These are phyloP conservation scores for Vaccinium corymbosum DNA, from an alignment of 148 eudicot species.

Conservation along the genomic window DNA sequence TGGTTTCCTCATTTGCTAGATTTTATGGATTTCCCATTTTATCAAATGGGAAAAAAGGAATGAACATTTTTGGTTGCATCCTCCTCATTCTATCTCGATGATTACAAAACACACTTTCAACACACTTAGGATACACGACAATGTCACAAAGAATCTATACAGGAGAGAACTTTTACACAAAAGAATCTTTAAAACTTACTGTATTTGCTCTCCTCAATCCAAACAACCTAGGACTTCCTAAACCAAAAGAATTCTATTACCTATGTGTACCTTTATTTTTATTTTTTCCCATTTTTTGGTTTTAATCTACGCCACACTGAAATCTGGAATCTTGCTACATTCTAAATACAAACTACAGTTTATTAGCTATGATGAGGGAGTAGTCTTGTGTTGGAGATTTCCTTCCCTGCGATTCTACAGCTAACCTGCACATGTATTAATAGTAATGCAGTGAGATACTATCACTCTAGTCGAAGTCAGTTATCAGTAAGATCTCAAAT, in stretches of 20 bases:
- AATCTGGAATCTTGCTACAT: background rate
- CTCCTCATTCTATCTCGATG: background rate
- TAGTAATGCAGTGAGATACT: background rate
- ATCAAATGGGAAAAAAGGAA: background rate
- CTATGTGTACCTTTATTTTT: background rate
- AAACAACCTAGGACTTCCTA: background rate
- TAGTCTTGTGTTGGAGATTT: background rate
- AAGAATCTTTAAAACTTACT: background rate
- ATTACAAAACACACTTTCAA: background rate
- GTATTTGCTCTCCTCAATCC: background rate
- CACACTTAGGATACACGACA: background rate
- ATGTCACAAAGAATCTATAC: background rate
- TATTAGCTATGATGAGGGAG: background rate
- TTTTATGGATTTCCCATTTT: too few relatives aligned
- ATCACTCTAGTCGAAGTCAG: background rate
- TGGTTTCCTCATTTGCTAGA: too few relatives aligned
- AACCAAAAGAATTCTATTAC: background rate
- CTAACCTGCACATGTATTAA: conserved; percentile 3
- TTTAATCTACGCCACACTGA: background rate
- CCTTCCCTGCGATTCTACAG: background rate
- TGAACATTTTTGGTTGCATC: background rate
- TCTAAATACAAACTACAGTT: conserved; percentile 8
- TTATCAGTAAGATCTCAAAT: background rate
- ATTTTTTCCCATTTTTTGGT: background rate
- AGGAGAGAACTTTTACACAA: conserved; percentile 2